These are phyloP conservation scores for Diversispora eburnea DNA, from an alignment of 192 early-diverging fungal species.

Conservation along the genomic window DNA sequence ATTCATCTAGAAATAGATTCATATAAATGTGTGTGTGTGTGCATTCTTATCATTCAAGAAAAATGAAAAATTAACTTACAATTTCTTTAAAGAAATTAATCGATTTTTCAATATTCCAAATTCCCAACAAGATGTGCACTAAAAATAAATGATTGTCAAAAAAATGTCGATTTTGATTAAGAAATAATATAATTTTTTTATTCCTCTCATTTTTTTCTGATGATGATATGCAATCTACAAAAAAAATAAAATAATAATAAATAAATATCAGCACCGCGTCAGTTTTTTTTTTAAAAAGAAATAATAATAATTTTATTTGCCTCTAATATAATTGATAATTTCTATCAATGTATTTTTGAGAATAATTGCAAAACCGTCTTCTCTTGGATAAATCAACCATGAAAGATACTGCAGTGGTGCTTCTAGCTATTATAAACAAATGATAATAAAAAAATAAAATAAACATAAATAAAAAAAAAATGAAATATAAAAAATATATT, in stretches of 20 bases:
- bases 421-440: constrained; percentile 15
- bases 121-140: constrained; percentile 7
- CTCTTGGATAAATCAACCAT: constrained; percentile 19
- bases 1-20: too few relatives aligned
- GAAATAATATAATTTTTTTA: background rate
- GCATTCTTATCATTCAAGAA: background rate
- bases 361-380: constrained; percentile 2
- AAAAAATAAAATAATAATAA: background rate
- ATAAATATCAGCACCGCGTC: background rate
- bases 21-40: too few relatives aligned
- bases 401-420: constrained; percentile 7
- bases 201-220: background rate
- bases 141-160: constrained; percentile 12
- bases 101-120: constrained; percentile 16
- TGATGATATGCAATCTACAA: background rate
- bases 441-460: background rate
- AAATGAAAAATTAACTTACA: background rate
- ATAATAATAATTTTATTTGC: background rate
- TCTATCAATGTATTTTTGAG: constrained; percentile 12
- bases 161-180: background rate
- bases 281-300: background rate
- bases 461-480: background rate
- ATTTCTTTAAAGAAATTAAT: constrained; percentile 4
- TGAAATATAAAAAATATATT: background rate
- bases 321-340: constrained; percentile 20